Conservation (phyloP, 495 filamentous ascomycete genomes). For the Aspergillus incahuasiensis region DNA sequence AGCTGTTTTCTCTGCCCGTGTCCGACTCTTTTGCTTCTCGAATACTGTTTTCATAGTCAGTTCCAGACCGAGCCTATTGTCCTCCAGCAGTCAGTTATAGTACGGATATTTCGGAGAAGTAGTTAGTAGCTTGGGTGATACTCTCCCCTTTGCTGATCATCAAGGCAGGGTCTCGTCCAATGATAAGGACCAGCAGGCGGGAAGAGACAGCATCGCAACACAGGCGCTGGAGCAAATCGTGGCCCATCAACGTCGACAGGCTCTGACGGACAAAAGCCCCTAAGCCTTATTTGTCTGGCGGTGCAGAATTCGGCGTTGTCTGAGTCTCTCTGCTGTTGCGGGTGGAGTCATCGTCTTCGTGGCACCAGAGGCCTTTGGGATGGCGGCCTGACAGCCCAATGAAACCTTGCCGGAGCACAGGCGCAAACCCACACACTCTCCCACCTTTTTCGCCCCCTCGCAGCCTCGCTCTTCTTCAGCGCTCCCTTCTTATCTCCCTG, state of each 20-base stretch:
- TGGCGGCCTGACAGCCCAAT: constrained; percentile 38
- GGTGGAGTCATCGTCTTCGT: constrained; percentile 27
- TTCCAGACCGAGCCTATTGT: not conserved
- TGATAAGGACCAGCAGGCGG: not conserved
- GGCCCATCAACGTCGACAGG: not conserved
- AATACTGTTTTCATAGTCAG: not conserved
- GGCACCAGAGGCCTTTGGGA: constrained; percentile 40
- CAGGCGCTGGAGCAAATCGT: not conserved
- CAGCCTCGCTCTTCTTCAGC: constrained; percentile 17
- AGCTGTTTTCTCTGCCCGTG: not conserved
- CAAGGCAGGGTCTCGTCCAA: not conserved
- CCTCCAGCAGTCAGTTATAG: not conserved
- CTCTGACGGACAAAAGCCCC: constrained; percentile 7
- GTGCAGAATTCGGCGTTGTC: constrained; percentile 18
- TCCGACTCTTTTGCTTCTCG: not conserved
- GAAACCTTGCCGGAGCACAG: constrained; percentile 12
- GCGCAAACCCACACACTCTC: constrained; percentile 17
- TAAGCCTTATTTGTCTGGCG: constrained; percentile 37
- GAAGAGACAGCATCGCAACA: constrained; percentile 1
- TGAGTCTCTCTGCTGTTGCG: not conserved
- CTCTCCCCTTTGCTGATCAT: not conserved
- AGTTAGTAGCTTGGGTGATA: not conserved
- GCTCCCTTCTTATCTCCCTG: constrained; percentile 13
- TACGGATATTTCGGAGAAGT: not conserved
- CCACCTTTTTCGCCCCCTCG: constrained; percentile 17